Evolutionary conservation across 2,329 filamentous ascomycete genomes (phyloP).

Genomic region (Aureobasidium namibiae): DNA sequence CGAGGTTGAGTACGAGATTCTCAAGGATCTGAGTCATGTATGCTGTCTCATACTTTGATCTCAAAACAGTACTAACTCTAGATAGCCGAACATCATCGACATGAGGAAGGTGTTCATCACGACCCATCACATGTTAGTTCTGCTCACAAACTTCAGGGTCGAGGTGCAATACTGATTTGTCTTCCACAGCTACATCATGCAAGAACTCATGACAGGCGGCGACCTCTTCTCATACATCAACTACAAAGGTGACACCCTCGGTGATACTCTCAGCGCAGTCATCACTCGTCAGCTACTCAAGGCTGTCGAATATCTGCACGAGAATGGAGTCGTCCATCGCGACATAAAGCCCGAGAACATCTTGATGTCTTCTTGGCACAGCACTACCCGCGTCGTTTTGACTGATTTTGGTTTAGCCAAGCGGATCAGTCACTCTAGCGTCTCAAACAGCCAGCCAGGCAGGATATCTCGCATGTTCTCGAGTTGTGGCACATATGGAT

Average conservation of each 20-base stretch:
- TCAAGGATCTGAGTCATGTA: slow-evolving; percentile 47
- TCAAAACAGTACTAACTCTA: background rate
- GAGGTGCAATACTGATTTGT: background rate
- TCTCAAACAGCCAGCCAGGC: slow-evolving; percentile 13
- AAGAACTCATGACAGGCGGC: slow-evolving; percentile 52
- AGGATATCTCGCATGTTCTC: slow-evolving; percentile 43
- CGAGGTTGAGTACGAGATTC: slow-evolving; percentile 25
- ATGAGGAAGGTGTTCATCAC: slow-evolving; percentile 50
- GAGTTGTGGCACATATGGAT: slow-evolving; percentile 48
- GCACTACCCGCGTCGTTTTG: slow-evolving; percentile 46
- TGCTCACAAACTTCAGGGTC: background rate
- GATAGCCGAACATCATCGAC: slow-evolving; percentile 50
- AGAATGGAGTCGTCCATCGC: slow-evolving; percentile 48
- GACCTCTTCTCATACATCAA: slow-evolving; percentile 54
- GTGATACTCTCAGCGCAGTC: slow-evolving; percentile 44
- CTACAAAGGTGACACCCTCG: slow-evolving; percentile 38
- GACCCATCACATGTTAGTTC: slow-evolving; percentile 40
- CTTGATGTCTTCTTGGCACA: slow-evolving; percentile 46
- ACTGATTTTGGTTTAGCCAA: slow-evolving; percentile 54
- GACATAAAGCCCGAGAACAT: slow-evolving; percentile 58
- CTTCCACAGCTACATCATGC: slow-evolving; percentile 47
- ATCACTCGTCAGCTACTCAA: slow-evolving; percentile 49
- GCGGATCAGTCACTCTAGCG: slow-evolving; percentile 23
- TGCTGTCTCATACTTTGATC: slow-evolving; percentile 11
- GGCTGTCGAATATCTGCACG: slow-evolving; percentile 51